Evolutionary conservation across 495 filamentous ascomycete species (phyloP), one percentile per base, ranked within the genome.

Genomic region (Lepidopterella palustris): DNA sequence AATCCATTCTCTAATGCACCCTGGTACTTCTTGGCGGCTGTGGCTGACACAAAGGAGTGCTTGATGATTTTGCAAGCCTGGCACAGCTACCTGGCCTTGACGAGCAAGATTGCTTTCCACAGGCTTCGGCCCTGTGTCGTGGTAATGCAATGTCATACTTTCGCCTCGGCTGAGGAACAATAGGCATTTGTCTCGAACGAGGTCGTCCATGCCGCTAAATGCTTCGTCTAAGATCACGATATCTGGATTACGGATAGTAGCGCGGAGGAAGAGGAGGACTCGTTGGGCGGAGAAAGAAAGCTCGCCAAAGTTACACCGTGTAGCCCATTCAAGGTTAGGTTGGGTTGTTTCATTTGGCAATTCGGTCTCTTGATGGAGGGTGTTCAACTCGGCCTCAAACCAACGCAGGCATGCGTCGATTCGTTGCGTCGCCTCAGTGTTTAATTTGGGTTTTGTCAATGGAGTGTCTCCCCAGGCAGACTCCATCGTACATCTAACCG

Each of bases 221-320:
- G 93, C 84, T 72, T 98, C 93, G 66, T 97, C 93, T 1, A 97
- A 81, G 35, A 98, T 87, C 28, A 97, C 79, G 45, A 98, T 80
- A 59, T 97, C 92, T 0, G 91, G 89, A 55, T 80, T 80, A 61
- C 90, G 87, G 63, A 93, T 81, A 31, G 95, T 74, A 15, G 92
- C 88, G 5, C 95, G 83, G 26, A 97, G 75, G 71, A 97, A 93
- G 1, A 98, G 81, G 9, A 87, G 79, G 5, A 97, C 77, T 23
- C 91, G 84, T 72, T 98, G 93, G 0, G 89, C 83, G 5, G 83
- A 85, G 65, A 89, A 87, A 20, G 82, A 81, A 1, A 92, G 76
- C 56, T 88, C 82, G 26, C 87, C 85, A 70, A 97, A 96, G 31
- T 73, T 70, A 55, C 84, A 72, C 5, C 82, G 69, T 52, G 85